Conservation (phyloP, 306 rosid species). For the Pyrus communis region DNA sequence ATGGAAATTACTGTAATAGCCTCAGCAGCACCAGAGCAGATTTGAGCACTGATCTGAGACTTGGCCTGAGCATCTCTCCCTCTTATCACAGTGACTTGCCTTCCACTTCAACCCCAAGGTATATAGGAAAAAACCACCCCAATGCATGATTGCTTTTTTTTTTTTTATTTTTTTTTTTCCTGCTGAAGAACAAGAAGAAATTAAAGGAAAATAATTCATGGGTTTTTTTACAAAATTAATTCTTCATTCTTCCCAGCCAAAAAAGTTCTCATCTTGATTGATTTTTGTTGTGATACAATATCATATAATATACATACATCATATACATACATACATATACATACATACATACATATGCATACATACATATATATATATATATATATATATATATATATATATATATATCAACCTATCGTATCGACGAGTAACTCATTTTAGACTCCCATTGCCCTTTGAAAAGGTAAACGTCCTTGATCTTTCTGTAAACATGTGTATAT, state of each 20-base stretch:
- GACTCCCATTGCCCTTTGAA: too few relatives aligned
- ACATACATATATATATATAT: too few relatives aligned
- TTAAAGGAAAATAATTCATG: not conserved
- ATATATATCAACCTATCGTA: too few relatives aligned
- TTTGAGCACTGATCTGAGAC: constrained; percentile 18
- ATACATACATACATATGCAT: too few relatives aligned
- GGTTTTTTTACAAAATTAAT: not conserved
- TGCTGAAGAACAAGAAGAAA: not conserved
- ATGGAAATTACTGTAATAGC: not conserved
- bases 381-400: too few relatives aligned
- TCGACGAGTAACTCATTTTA: too few relatives aligned
- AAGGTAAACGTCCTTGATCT: too few relatives aligned
- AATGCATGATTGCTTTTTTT: not conserved
- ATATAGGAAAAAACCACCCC: not conserved
- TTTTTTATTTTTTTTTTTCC: not conserved
- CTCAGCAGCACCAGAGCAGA: not conserved
- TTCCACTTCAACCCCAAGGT: constrained; percentile 17
- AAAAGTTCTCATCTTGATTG: not conserved
- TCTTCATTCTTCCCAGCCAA: not conserved
- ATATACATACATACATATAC: too few relatives aligned
- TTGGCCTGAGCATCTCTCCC: constrained; percentile 13
- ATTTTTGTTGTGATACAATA: not conserved
- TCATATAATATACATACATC: not conserved
- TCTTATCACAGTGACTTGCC: constrained; percentile 5
- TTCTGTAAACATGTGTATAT: too few relatives aligned